Base-by-base conservation (phyloP, 2,329 filamentous ascomycete species). In the Aspergillus tubingensis region DNA sequence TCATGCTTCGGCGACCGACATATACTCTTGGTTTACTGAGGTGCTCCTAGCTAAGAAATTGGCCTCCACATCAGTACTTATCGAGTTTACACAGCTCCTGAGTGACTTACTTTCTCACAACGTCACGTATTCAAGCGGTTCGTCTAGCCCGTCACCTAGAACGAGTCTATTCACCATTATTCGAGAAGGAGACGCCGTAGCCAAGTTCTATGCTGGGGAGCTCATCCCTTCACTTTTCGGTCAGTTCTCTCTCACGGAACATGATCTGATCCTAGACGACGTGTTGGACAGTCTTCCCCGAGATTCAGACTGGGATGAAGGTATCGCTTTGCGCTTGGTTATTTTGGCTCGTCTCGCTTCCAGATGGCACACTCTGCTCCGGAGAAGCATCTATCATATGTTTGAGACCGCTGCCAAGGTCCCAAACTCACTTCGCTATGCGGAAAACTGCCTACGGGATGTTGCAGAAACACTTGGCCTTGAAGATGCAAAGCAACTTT, bases 321-420 rank as follows among this genome's bases (percentile, higher is more conserved):
- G 92, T 0, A 94, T 98, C 66, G 91, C 92, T 0, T 85, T 96
- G 64, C 88, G 95, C 5, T 79, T 98, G 2, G 85, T 91, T 63
- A 86, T 91, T 8, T 79, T 98, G 10, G 86, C 90, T 1, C 87
- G 87, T 58, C 79, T 99, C 60, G 95, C 91, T 23, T 91, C 91
- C 30, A 80, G 82, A 54, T 98, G 94, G 91, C 88, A 92, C 61
- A 96, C 93, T 0, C 82, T 98, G 19, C 82, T 97, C 47, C 88
- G 93, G 54, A 87, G 90, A 65, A 92, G 92, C 65, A 90, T 96
- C 17, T 99, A 97, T 73, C 90, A 95, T 74, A 92, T 98, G 21
- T 96, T 98, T 68, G 95, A 98, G 74, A 92, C 90, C 0, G 91
- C 93, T 1, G 91, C 90, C 1, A 87, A 87, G 59, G 86, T 96